These are phyloP conservation scores for Lactarius quietus DNA, from an alignment of 768 basidiomycete species.

Conservation along the genomic window DNA sequence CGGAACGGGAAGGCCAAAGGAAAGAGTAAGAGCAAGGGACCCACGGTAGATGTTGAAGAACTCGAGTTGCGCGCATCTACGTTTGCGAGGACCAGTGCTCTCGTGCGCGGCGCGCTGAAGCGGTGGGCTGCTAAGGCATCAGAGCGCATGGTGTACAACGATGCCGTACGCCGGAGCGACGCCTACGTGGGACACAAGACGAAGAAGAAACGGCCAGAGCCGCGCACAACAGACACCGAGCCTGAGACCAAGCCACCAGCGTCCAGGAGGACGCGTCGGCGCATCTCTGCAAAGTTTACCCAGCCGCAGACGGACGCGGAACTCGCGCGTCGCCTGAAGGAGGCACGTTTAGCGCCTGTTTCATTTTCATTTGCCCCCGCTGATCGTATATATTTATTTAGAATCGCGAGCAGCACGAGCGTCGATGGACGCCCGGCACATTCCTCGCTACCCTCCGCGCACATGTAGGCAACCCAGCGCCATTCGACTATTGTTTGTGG, in stretches of 20 bases:
- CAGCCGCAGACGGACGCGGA: conserved; percentile 61
- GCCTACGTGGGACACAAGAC: conserved; percentile 50
- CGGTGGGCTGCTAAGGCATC: conserved; percentile 17
- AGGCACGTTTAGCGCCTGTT: conserved; percentile 44
- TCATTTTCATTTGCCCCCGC: neutral
- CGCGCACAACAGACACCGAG: conserved; percentile 15
- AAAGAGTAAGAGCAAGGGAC: conserved; percentile 21
- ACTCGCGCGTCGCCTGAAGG: conserved; percentile 60
- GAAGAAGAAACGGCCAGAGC: conserved; percentile 32
- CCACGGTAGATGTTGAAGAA: conserved; percentile 2
- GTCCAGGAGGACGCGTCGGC: conserved; percentile 35
- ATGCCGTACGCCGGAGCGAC: conserved; percentile 59
- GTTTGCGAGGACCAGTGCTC: conserved; percentile 7
- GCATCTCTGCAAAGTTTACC: conserved; percentile 43
- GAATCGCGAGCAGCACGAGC: conserved; percentile 70
- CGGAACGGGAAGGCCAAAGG: conserved; percentile 17
- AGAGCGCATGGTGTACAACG: conserved; percentile 29
- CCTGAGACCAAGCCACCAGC: conserved; percentile 28
- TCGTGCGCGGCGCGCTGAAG: conserved; percentile 14
- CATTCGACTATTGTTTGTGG: conserved; percentile 61
- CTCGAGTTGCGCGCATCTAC: conserved; percentile 13
- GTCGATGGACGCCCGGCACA: conserved; percentile 71
- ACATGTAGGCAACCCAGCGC: conserved; percentile 36
- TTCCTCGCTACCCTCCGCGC: conserved; percentile 51
- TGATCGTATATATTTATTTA: conserved; percentile 30